Percentiles rank a stretch among this genome's conserved stretches.
Evolutionary conservation across 768 basidiomycete genomes (phyloP).

Genomic region (Auriscalpium orientale): DNA sequence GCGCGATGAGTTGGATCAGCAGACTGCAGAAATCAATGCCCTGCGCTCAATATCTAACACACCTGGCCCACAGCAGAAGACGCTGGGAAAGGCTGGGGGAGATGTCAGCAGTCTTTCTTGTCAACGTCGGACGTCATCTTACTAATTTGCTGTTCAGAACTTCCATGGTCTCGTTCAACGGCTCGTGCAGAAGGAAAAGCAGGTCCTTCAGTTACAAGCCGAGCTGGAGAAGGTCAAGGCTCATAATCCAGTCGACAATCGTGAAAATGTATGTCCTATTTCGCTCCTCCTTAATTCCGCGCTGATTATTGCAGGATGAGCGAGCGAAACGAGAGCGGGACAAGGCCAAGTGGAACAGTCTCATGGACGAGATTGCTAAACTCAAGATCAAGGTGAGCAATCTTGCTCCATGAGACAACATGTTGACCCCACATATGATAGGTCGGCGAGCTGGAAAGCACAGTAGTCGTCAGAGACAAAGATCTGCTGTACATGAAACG

Average conservation of each 20-base stretch:
- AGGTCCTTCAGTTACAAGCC: conserved; percentile 64
- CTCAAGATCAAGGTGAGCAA: conserved; percentile 59
- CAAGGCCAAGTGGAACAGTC: conserved; percentile 57
- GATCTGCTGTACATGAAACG: conserved; percentile 72
- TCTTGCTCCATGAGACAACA: background rate
- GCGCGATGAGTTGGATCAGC: conserved; percentile 48
- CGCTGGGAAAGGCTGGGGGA: conserved; percentile 40
- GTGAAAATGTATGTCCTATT: conserved; percentile 46
- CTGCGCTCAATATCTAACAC: conserved; percentile 44
- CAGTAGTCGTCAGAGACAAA: conserved; percentile 52
- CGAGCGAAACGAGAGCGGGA: conserved; percentile 71
- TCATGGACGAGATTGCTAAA: conserved; percentile 69
- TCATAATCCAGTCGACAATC: conserved; percentile 46
- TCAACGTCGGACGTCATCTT: background rate
- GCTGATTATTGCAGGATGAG: conserved; percentile 45
- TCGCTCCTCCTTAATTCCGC: background rate
- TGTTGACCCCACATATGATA: conserved; percentile 21
- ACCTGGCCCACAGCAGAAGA: conserved; percentile 30
- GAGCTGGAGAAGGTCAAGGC: conserved; percentile 60
- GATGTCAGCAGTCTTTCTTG: conserved; percentile 33
- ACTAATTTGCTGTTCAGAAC: conserved; percentile 33
- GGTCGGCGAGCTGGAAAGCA: conserved; percentile 46
- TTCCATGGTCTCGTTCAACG: conserved; percentile 73
- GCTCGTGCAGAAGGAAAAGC: conserved; percentile 78
- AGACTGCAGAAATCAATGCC: conserved; percentile 61